These are phyloP conservation scores for Aspergillus taichungensis DNA, from an alignment of 495 filamentous ascomycete species.

Conservation along the genomic window DNA sequence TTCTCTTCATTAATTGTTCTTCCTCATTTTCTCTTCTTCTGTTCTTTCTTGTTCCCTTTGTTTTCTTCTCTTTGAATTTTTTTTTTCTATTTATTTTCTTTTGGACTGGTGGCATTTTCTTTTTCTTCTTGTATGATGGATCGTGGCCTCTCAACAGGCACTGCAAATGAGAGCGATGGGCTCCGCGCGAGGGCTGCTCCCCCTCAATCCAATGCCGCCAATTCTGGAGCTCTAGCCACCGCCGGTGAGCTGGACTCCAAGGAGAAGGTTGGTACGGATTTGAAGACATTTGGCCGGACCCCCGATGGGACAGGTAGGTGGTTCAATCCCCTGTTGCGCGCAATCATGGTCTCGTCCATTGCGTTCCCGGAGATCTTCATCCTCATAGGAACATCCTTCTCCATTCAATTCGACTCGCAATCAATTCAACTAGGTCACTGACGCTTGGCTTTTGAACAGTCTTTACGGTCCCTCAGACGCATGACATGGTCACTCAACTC, in stretches of 20 bases:
- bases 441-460: conserved; percentile 44
- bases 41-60: not conserved
- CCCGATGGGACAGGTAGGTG: conserved; percentile 78
- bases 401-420: too few relatives aligned
- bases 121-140: conserved; percentile 28
- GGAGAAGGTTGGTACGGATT: conserved; percentile 42
- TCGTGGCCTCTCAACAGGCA: conserved; percentile 37
- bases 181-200: conserved; percentile 38
- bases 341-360: too few relatives aligned
- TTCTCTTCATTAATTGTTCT: not conserved
- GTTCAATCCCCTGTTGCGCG: not conserved
- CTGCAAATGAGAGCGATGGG: conserved; percentile 28
- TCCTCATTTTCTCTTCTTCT: not conserved
- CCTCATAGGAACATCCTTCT: too few relatives aligned
- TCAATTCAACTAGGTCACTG: not conserved
- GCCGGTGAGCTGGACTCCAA: conserved; percentile 28
- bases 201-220: conserved; percentile 24
- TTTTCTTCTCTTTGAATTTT: conserved; percentile 1
- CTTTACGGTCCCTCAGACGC: conserved; percentile 90
- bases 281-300: conserved; percentile 84
- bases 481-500: conserved; percentile 98
- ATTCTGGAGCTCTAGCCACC: conserved; percentile 25
- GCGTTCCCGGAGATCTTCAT: too few relatives aligned
- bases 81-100: conserved; percentile 7
- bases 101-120: conserved; percentile 10